A percentile compares a stretch with the other conserved stretches of the same genome.
Conservation (phyloP, 805 yeast species). For the Starmera caribaea region DNA sequence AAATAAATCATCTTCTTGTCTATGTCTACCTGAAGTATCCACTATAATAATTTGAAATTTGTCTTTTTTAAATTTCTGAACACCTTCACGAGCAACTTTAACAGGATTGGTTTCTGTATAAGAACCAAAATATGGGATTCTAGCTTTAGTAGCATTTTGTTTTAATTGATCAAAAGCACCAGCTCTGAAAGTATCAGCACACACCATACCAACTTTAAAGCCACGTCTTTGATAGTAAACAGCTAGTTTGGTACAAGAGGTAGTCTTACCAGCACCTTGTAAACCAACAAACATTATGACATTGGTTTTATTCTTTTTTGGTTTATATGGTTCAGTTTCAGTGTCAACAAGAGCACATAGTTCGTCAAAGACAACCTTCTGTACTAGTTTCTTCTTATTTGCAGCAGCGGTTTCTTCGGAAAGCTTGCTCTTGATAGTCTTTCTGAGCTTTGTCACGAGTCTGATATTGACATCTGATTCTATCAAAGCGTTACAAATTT, state of each 20-base stretch:
- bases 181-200: slow-evolving; percentile 99
- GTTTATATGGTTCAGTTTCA: slow-evolving; percentile 54
- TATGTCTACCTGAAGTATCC: slow-evolving; percentile 97
- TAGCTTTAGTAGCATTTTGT: slow-evolving; percentile 93
- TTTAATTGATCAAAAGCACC: slow-evolving; percentile 98
- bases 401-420: slow-evolving; percentile 43
- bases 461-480: slow-evolving; percentile 92
- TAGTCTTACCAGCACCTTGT: slow-evolving; percentile 98
- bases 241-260: slow-evolving; percentile 94
- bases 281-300: slow-evolving; percentile 97
- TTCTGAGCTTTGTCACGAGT: slow-evolving; percentile 69
- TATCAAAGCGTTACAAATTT: slow-evolving; percentile 79
- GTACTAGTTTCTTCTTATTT: slow-evolving; percentile 72
- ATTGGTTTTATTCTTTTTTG: slow-evolving; percentile 70
- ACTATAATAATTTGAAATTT: slow-evolving; percentile 90
- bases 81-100: slow-evolving; percentile 85
- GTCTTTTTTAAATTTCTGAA: slow-evolving; percentile 80
- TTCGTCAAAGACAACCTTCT: slow-evolving; percentile 92
- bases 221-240: slow-evolving; percentile 91
- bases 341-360: slow-evolving; percentile 79
- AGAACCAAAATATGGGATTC: slow-evolving; percentile 90
- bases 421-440: slow-evolving; percentile 52
- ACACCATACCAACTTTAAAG: slow-evolving; percentile 88
- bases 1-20: slow-evolving; percentile 85
- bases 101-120: slow-evolving; percentile 96